phyloP scores from a whole-genome alignment of 306 rosid species.

The Trifolium subterraneum region DNA sequence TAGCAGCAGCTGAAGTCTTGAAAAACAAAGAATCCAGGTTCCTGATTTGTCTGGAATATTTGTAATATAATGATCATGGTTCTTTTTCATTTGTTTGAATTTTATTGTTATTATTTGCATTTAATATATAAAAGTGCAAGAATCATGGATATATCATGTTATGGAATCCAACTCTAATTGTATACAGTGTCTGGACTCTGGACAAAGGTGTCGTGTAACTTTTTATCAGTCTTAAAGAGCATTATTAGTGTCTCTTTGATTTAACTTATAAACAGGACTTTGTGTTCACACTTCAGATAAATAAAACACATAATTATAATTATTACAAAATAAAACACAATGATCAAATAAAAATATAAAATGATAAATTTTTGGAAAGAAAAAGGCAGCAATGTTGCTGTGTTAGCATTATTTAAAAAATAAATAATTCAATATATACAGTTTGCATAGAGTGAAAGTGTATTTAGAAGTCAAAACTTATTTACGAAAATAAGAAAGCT shows the following conservation, averaged over 20 bases:
- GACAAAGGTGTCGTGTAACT: constrained; percentile 7
- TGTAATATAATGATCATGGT: constrained; percentile 33
- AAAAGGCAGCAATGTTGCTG: no score
- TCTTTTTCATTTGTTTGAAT: not conserved
- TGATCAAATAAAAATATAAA: no score
- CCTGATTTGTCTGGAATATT: constrained; percentile 32
- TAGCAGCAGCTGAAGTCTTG: constrained; percentile 16
- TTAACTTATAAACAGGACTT: not conserved
- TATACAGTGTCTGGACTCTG: constrained; percentile 8
- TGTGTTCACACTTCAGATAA: not conserved
- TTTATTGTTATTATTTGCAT: constrained; percentile 31
- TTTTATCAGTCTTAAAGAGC: not conserved
- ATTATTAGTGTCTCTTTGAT: not conserved
- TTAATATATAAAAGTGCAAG: constrained; percentile 33
- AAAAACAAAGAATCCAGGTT: constrained; percentile 19
- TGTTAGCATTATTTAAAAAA: no score
- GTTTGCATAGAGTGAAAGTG: no score
- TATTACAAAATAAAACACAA: no score
- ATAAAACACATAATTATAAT: not conserved
- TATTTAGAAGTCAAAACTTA: no score
- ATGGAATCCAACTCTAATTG: constrained; percentile 33
- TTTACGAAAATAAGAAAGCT: no score
- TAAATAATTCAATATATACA: no score
- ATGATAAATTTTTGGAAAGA: no score
- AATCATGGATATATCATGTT: constrained; percentile 34